Evolutionary conservation across 2,329 filamentous ascomycete genomes (phyloP).

Genomic region (Fusarium irregulare): DNA sequence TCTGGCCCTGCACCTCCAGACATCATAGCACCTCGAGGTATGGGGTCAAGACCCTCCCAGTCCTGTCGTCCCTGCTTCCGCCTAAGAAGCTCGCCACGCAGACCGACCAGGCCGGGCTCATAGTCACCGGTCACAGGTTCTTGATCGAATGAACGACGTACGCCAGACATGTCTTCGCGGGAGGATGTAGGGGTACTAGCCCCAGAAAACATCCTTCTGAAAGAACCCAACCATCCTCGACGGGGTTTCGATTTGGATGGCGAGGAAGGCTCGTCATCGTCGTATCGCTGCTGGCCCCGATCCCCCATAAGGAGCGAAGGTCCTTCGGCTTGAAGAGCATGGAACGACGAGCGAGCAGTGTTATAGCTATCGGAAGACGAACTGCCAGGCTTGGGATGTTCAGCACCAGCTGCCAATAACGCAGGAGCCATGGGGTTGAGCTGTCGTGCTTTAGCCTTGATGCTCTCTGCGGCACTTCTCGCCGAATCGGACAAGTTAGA

Average conservation of each 20-base stretch:
- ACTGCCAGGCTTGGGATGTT: conserved; percentile 53
- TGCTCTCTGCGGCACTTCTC: conserved; percentile 58
- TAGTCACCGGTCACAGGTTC: conserved; percentile 55
- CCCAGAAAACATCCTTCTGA: conserved; percentile 70
- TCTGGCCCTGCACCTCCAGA: conserved; percentile 48
- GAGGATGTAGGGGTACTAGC: conserved; percentile 50
- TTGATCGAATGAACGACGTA: conserved; percentile 50
- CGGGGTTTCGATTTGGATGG: conserved; percentile 68
- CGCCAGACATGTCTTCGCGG: conserved; percentile 46
- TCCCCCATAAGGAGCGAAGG: conserved; percentile 59
- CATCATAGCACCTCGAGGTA: conserved; percentile 36
- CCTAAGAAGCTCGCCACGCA: conserved; percentile 62
- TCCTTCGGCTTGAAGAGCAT: conserved; percentile 64
- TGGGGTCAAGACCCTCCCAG: conserved; percentile 58
- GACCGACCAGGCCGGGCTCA: conserved; percentile 57
- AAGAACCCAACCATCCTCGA: conserved; percentile 75
- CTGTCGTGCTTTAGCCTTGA: conserved; percentile 52
- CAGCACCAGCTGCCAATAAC: conserved; percentile 42
- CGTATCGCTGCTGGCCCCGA: conserved; percentile 43
- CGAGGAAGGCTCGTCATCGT: conserved; percentile 60
- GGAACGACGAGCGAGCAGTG: conserved; percentile 66
- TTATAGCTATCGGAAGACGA: conserved; percentile 61
- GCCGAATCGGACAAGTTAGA: conserved; percentile 68
- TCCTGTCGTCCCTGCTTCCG: conserved; percentile 67
- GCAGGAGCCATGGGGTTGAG: conserved; percentile 49